phyloP scores from a whole-genome alignment of 2,329 filamentous ascomycete genomes.

The Aspergillus aculeatus region DNA sequence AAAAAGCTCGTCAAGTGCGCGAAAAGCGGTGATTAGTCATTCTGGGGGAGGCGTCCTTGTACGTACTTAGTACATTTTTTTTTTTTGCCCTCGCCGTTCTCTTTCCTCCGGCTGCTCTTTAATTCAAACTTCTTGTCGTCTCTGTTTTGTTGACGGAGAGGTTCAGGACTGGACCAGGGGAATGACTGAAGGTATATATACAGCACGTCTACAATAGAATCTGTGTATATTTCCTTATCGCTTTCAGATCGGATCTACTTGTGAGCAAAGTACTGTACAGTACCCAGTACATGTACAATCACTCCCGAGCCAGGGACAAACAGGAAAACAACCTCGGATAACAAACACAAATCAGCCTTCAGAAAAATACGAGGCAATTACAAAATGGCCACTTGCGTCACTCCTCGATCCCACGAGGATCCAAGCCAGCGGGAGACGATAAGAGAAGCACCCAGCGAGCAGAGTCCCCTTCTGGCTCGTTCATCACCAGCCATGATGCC shows the following conservation, averaged over 20 bases:
- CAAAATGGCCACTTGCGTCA: background rate
- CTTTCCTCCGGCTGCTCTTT: background rate
- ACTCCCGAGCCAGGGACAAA: background rate
- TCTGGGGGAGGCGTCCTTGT: background rate
- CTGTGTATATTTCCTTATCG: background rate
- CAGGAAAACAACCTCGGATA: background rate
- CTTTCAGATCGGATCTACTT: background rate
- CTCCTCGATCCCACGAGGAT: background rate
- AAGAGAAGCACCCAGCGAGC: background rate
- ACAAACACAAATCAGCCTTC: background rate
- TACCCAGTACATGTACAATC: no score
- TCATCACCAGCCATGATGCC: background rate
- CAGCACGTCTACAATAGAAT: background rate
- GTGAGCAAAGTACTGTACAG: background rate
- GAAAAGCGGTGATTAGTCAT: background rate
- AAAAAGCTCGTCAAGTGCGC: background rate
- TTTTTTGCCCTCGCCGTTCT: background rate
- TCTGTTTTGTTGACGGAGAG: background rate
- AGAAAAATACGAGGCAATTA: no score
- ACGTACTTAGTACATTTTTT: background rate
- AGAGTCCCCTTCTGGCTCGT: background rate
- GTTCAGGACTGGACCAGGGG: background rate
- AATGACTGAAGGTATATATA: background rate
- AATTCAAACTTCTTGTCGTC: background rate
- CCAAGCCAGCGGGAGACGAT: background rate